Evolutionary conservation across 352 stramenopile species (phyloP).

Genomic region (Phytophthora ramorum): DNA sequence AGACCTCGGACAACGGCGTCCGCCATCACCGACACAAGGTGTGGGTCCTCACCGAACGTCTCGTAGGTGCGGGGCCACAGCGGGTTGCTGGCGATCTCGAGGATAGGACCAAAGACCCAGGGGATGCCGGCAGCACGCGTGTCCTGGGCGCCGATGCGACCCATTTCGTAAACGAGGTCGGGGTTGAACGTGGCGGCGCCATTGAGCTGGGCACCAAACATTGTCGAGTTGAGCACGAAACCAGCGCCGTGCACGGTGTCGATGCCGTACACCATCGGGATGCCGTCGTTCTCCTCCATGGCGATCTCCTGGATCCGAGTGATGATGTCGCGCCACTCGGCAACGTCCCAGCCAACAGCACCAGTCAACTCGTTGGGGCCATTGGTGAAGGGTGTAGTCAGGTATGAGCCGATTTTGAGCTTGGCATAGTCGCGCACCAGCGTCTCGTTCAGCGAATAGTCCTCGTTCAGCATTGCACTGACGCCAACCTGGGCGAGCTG

Average conservation of each 20-base stretch:
- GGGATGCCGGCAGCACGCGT: conserved; percentile 81
- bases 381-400: conserved; percentile 51
- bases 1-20: conserved; percentile 73
- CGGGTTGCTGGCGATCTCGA: conserved; percentile 80
- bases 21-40: conserved; percentile 75
- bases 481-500: conserved; percentile 29
- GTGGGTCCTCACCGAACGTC: conserved; percentile 92
- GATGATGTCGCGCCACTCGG: conserved; percentile 73
- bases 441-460: conserved; percentile 55
- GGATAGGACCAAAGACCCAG: conserved; percentile 89
- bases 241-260: conserved; percentile 88
- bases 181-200: conserved; percentile 86
- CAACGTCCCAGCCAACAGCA: conserved; percentile 46
- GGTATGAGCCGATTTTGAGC: conserved; percentile 83
- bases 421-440: conserved; percentile 70
- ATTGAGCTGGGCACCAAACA: conserved; percentile 90
- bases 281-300: conserved; percentile 53
- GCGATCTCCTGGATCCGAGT: conserved; percentile 77
- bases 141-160: conserved; percentile 72
- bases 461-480: conserved; percentile 27
- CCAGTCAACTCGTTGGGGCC: conserved; percentile 30
- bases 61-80: conserved; percentile 89
- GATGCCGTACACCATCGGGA: conserved; percentile 81
- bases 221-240: conserved; percentile 72
- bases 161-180: conserved; percentile 61